Evolutionary conservation across 2,329 filamentous ascomycete genomes (phyloP), one percentile per base, ranked within the genome.

Genomic region (Diaporthe aspalathi): DNA sequence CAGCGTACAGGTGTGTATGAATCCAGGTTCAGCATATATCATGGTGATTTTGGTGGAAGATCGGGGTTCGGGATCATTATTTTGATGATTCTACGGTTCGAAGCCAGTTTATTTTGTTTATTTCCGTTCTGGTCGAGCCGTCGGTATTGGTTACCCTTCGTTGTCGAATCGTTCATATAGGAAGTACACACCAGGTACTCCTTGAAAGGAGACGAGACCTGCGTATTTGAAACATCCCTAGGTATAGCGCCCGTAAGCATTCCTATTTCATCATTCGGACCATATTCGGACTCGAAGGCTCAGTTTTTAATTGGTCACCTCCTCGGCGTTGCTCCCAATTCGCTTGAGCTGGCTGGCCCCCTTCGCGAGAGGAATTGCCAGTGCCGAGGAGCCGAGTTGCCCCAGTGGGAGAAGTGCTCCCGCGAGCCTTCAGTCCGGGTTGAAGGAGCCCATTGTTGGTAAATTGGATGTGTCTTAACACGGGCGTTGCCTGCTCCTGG

Each of bases 401-500:
- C n/a, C n/a, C n/a, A n/a, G n/a, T n/a, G n/a, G 11, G 27, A 20
- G 43, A 29, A 14, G 22, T 1, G 35, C 20, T 35, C 22, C 20
- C 49, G 16, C 47, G 40, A 22, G n/a, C 29, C 60, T 22, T 49
- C 20, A 24, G 20, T 38, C 43, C 22, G 60, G 43, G 22, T 32
- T 45, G 43, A 63, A 35, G 57, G 57, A 63, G 49, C 5, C 8
- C 14, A 35, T 20, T 35, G 57, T 43, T 35, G 43, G 29, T 49
- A 24, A 24, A 35, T 63, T 63, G 43, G 43, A 32, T n/a, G 29
- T 49, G 49, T 63, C 43, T 35, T 27, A 35, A 49, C 27, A 22
- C 45, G 24, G n/a, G 43, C 11, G 43, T 63, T 63, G 60, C 43
- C 57, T 63, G 43, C 24, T 22, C 20, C 11, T 50, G 43, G 60